A percentile compares a stretch with the other conserved stretches of the same genome.
Conservation (phyloP, 192 early-diverging fungal species). For the Backusella circina region DNA sequence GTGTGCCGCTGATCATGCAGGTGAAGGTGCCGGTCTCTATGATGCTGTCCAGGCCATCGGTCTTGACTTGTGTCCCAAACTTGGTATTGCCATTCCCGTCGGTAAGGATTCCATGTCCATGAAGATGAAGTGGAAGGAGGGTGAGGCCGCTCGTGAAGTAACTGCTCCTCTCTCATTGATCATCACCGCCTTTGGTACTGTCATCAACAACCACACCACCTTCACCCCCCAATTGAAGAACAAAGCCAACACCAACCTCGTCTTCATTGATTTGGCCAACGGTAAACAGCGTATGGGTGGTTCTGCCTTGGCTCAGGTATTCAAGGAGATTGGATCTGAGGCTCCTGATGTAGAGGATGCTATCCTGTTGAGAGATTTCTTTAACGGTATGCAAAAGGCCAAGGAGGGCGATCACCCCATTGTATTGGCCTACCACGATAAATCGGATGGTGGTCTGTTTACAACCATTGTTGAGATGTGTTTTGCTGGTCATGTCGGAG, state of each 20-base stretch:
- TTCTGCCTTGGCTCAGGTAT: conserved; percentile 93
- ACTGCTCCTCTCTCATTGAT: conserved; percentile 90
- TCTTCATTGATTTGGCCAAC: conserved; percentile 83
- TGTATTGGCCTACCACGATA: conserved; percentile 96
- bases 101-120: conserved; percentile 99
- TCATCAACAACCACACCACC: conserved; percentile 80
- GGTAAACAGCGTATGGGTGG: conserved; percentile 91
- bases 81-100: conserved; percentile 95
- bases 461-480: conserved; percentile 92
- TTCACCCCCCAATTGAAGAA: conserved; percentile 82
- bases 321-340: conserved; percentile 72
- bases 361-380: conserved; percentile 69
- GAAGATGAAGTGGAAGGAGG: conserved; percentile 86
- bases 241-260: conserved; percentile 53
- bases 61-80: conserved; percentile 85
- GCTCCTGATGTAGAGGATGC: conserved; percentile 87
- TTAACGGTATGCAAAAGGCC: conserved; percentile 61
- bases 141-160: conserved; percentile 49
- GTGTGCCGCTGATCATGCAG: conserved; percentile 85
- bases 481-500: conserved; percentile 92
- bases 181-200: conserved; percentile 91
- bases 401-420: conserved; percentile 40
- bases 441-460: conserved; percentile 97
- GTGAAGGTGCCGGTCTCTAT: conserved; percentile 92
- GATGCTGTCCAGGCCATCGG: conserved; percentile 92